Percentiles rank a stretch among this genome's conserved stretches.
phyloP scores from a whole-genome alignment of 805 yeast genomes.

The Priceomyces melissophilus region DNA sequence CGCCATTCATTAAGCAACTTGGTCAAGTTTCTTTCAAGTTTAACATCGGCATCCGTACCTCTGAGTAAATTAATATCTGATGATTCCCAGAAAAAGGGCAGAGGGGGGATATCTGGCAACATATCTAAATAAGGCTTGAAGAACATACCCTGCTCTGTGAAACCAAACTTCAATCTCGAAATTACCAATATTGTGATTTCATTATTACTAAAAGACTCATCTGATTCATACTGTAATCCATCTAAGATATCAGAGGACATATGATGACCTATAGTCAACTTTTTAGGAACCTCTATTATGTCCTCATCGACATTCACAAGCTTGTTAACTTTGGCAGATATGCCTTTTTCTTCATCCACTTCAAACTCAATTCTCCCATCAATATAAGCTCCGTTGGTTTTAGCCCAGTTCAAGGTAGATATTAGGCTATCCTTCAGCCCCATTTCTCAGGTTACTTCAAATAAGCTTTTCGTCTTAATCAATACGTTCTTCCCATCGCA shows the following conservation, averaged over 20 bases:
- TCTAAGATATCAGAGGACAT: conserved; percentile 1
- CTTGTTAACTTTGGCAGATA: conserved; percentile 2
- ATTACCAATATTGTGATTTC: conserved; percentile 5
- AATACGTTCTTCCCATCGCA: too few relatives aligned
- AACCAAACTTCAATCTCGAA: conserved; percentile 7
- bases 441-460: too few relatives aligned
- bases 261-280: conserved; percentile 6
- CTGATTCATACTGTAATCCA: not conserved
- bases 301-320: not conserved
- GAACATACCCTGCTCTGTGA: not conserved
- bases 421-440: too few relatives aligned
- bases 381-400: conserved; percentile 2
- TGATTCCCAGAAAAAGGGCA: conserved; percentile 7
- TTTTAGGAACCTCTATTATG: conserved; percentile 4
- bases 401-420: conserved; percentile 1
- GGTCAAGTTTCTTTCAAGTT: conserved; percentile 4
- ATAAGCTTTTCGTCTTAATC: too few relatives aligned
- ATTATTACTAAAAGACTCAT: conserved; percentile 3
- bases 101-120: conserved; percentile 4
- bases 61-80: conserved; percentile 1
- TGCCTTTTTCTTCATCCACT: not conserved
- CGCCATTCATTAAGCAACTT: conserved; percentile 7
- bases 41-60: conserved; percentile 4
- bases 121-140: conserved; percentile 6
- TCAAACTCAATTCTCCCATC: conserved; percentile 2